phyloP scores from a whole-genome alignment of 768 basidiomycete genomes.

The Mrakia blollopis region DNA sequence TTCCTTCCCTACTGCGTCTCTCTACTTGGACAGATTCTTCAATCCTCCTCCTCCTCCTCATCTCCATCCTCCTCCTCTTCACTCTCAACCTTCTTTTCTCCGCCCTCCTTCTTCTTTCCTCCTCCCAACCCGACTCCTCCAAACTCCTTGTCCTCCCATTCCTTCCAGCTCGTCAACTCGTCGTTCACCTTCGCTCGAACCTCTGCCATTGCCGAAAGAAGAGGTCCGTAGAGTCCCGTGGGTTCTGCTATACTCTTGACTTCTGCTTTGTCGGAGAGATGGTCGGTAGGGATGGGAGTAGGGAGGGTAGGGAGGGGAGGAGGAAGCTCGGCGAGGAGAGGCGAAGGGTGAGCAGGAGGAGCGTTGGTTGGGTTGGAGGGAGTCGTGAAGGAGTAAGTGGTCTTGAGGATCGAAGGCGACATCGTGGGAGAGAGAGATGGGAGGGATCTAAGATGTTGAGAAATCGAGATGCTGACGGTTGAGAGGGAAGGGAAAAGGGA shows the following conservation, averaged over 20 bases:
- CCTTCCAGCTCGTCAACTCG: constrained; percentile 29
- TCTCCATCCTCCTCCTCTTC: background rate
- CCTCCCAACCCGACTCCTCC: constrained; percentile 14
- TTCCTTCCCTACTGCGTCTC: no score
- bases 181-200: constrained; percentile 20
- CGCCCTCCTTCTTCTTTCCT: background rate
- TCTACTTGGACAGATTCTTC: no score
- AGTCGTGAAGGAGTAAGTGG: background rate
- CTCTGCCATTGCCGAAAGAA: constrained; percentile 17
- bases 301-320: constrained; percentile 16
- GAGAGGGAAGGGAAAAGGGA: no score
- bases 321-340: constrained; percentile 12
- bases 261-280: constrained; percentile 26
- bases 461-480: no score
- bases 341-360: background rate
- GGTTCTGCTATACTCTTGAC: constrained; percentile 30
- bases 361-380: constrained; percentile 11
- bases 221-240: constrained; percentile 27
- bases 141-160: constrained; percentile 31
- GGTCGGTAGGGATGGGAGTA: constrained; percentile 21
- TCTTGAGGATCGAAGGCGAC: background rate
- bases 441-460: background rate
- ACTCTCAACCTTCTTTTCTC: background rate
- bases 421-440: background rate
- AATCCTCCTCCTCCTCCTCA: background rate